A percentile compares a stretch with the other conserved stretches of the same genome.
Evolutionary conservation across 2,329 filamentous ascomycete genomes (phyloP).

Genomic region (Cordyceps cateniannulata): DNA sequence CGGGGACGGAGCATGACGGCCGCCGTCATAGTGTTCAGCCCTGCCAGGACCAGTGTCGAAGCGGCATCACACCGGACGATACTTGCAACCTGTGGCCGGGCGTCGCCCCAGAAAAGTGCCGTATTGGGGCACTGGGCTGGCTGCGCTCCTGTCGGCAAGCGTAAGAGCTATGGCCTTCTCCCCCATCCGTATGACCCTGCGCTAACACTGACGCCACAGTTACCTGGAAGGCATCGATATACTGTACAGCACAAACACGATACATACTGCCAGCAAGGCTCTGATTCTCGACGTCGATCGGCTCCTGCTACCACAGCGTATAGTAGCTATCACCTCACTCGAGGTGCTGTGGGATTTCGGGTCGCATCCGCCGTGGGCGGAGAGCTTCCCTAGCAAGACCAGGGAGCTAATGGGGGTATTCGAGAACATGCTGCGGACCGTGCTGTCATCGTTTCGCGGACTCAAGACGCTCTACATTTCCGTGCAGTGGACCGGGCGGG

Average conservation of each 20-base stretch:
- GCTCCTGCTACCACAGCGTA: conserved; percentile 19
- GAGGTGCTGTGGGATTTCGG: conserved; percentile 22
- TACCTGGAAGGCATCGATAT: conserved; percentile 25
- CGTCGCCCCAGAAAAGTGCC: conserved; percentile 15
- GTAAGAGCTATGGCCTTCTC: conserved; percentile 10
- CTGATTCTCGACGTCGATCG: conserved; percentile 16
- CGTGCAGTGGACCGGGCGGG: conserved; percentile 12
- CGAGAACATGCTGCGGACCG: conserved; percentile 14
- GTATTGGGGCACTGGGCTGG: conserved; percentile 25
- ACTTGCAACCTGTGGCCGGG: conserved; percentile 20
- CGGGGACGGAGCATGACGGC: background rate
- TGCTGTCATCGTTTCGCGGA: conserved; percentile 16
- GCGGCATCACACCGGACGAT: conserved; percentile 11
- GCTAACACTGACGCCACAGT: conserved; percentile 11
- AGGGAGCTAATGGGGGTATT: conserved; percentile 11
- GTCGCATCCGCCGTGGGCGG: conserved; percentile 5
- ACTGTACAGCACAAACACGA: conserved; percentile 24
- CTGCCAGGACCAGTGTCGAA: conserved; percentile 16
- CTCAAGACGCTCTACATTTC: conserved; percentile 17
- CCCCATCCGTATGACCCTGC: background rate
- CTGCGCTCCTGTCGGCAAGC: conserved; percentile 25
- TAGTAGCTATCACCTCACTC: conserved; percentile 18
- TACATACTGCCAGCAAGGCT: conserved; percentile 18
- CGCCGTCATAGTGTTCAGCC: conserved; percentile 13
- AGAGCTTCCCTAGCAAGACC: conserved; percentile 12